These are phyloP conservation scores for Mucor circinelloides DNA, from an alignment of 371 early-diverging fungal species.

Conservation along the genomic window DNA sequence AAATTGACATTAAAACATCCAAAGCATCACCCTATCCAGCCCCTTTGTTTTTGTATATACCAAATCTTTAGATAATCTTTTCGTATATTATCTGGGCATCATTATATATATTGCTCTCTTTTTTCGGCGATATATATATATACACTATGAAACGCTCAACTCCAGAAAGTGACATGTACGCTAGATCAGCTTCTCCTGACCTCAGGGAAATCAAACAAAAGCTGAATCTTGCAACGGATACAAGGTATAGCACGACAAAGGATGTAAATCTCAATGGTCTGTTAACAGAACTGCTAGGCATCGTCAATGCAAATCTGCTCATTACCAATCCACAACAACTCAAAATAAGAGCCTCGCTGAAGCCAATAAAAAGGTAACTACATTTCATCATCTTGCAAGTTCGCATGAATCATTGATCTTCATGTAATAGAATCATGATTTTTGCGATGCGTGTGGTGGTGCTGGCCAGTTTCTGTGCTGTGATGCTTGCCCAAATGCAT, in stretches of 20 bases:
- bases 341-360: not conserved
- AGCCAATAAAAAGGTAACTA: not conserved
- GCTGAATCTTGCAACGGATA: not conserved
- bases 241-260: not conserved
- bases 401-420: not conserved
- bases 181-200: constrained; percentile 2
- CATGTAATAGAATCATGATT: constrained; percentile 56
- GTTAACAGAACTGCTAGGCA: not conserved
- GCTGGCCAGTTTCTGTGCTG: constrained; percentile 73
- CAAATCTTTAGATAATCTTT: not conserved
- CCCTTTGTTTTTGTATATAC: not conserved
- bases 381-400: not conserved
- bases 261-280: not conserved
- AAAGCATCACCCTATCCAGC: not conserved
- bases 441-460: constrained; percentile 67
- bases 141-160: not conserved
- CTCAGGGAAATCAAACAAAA: not conserved
- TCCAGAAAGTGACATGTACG: not conserved
- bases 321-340: not conserved
- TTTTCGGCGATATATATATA: not conserved
- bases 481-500: constrained; percentile 74
- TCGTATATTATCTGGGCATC: not conserved
- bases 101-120: not conserved
- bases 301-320: not conserved
- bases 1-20: not conserved